Conservation (phyloP, 768 basidiomycete species). For the Amyloporia xantha region DNA sequence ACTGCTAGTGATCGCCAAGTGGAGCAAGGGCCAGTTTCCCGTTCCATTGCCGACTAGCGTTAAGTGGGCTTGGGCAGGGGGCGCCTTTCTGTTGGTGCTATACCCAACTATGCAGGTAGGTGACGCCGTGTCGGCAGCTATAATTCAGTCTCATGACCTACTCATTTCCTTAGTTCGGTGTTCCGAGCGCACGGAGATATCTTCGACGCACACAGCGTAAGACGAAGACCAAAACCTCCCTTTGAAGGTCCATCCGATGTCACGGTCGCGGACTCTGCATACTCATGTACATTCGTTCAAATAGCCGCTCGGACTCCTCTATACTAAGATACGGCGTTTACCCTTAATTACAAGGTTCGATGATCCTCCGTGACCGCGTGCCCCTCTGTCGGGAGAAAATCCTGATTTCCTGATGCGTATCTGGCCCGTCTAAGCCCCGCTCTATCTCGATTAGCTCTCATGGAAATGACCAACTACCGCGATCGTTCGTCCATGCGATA, state of each 20-base stretch:
- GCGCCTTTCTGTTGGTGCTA: slow-evolving; percentile 48
- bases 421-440: slow-evolving; percentile 2
- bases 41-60: slow-evolving; percentile 57
- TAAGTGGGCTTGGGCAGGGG: slow-evolving; percentile 61
- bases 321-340: not conserved
- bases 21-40: slow-evolving; percentile 67
- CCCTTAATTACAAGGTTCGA: not conserved
- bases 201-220: slow-evolving; percentile 31
- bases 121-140: too few species aligned
- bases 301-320: not conserved
- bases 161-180: slow-evolving; percentile 50
- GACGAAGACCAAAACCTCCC: slow-evolving; percentile 24
- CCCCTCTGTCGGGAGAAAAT: not conserved
- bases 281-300: not conserved
- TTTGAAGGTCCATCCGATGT: not conserved
- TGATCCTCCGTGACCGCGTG: not conserved
- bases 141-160: too few species aligned
- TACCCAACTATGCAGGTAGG: slow-evolving; percentile 64
- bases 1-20: slow-evolving; percentile 73
- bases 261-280: not conserved
- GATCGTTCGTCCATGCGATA: not conserved
- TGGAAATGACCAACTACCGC: not conserved
- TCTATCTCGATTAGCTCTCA: slow-evolving; percentile 4
- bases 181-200: slow-evolving; percentile 51
- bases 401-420: not conserved